Evolutionary conservation across 768 basidiomycete species (phyloP).

Genomic region (Suillus tomentosus): DNA sequence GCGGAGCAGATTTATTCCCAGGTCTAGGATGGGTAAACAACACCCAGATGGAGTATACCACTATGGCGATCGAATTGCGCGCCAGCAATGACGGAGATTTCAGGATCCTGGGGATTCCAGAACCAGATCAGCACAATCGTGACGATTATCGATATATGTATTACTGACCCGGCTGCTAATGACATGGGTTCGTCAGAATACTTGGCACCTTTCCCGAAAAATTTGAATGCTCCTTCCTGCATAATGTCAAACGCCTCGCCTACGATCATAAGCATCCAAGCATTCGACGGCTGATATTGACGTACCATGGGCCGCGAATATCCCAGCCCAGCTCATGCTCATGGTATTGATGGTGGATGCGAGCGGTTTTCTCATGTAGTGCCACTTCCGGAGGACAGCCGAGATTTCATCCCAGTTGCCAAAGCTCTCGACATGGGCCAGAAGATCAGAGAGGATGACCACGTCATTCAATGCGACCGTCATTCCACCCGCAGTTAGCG

Average conservation of each 20-base stretch:
- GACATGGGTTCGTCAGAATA: not conserved
- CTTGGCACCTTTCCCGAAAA: not conserved
- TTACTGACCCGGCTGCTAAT: not conserved
- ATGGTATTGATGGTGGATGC: slow-evolving; percentile 84
- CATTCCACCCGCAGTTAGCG: slow-evolving; percentile 94
- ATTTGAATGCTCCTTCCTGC: slow-evolving; percentile 1
- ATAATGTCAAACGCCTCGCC: not conserved
- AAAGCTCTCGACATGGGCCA: slow-evolving; percentile 43
- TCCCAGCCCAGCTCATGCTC: slow-evolving; percentile 83
- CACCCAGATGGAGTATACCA: not conserved
- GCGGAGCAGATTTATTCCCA: not conserved
- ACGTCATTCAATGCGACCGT: slow-evolving; percentile 87
- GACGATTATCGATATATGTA: not conserved
- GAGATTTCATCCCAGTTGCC: slow-evolving; percentile 51
- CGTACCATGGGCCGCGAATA: slow-evolving; percentile 88
- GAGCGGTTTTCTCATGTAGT: slow-evolving; percentile 77
- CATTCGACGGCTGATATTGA: slow-evolving; percentile 13
- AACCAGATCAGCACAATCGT: not conserved
- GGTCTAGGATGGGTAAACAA: not conserved
- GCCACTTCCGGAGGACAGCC: slow-evolving; percentile 62
- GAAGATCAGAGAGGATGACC: slow-evolving; percentile 61
- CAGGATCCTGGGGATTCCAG: not conserved
- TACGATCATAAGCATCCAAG: not conserved
- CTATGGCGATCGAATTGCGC: not conserved
- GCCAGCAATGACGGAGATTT: not conserved